Evolutionary conservation across 148 eudicot genomes (phyloP).

Genomic region (Camellia lanceoleosa): DNA sequence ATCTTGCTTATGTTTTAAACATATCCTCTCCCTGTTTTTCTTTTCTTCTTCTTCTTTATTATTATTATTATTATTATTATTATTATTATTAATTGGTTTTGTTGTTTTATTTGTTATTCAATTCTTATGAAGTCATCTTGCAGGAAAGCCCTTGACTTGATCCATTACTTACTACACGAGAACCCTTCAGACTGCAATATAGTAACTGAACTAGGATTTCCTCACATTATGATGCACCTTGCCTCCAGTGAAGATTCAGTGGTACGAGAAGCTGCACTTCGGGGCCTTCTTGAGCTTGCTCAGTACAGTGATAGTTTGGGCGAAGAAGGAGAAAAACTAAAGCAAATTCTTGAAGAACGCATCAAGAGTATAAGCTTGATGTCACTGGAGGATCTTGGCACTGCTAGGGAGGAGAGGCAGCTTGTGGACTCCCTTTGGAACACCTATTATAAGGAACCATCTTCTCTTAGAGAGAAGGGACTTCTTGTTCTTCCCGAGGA

Average conservation of each 20-base stretch:
- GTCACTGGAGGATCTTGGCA: constrained; percentile 73
- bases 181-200: constrained; percentile 49
- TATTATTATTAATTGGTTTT: background rate
- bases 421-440: constrained; percentile 78
- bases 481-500: constrained; percentile 75
- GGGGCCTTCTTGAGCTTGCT: constrained; percentile 63
- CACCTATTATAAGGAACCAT: constrained; percentile 57
- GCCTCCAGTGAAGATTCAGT: constrained; percentile 66
- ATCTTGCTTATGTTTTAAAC: background rate
- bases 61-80: too few species aligned
- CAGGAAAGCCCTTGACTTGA: constrained; percentile 93
- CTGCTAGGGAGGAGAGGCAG: constrained; percentile 70
- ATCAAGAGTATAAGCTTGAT: constrained; percentile 54
- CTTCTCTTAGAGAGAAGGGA: constrained; percentile 64
- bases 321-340: constrained; percentile 64
- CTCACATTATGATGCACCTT: constrained; percentile 68
- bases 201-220: constrained; percentile 65
- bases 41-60: too few species aligned
- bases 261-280: constrained; percentile 73
- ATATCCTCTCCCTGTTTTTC: background rate
- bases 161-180: constrained; percentile 68
- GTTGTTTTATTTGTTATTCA: background rate
- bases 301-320: constrained; percentile 26
- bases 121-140: constrained; percentile 11
- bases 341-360: constrained; percentile 61